Base-by-base conservation (phyloP, 768 basidiomycete genomes). In the Hysterangium stoloniferum region DNA sequence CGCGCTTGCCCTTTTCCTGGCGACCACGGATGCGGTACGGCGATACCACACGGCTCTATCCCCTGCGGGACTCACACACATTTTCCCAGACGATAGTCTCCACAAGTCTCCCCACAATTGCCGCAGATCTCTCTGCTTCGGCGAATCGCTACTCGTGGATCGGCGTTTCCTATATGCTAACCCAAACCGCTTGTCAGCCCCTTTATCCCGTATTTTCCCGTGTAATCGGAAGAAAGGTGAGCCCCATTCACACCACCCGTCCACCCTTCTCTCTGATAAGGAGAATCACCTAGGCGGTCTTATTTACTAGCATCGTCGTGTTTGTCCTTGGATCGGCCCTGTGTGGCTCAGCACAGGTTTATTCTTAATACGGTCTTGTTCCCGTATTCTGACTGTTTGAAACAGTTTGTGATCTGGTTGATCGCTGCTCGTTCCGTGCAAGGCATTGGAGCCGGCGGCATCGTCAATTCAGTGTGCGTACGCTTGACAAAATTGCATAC, bases 381-480 rank as follows among this genome's bases (percentile, higher is more conserved):
- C 52, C 54, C 41, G 33, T 52, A 54, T 57, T 48, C 24, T 54
- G 49, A 29, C 37, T 46, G 29, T 58, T 24, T 48, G 44, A 50
- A 13, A 20, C 47, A 68, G 69, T 62, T 57, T 38, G 71, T 77
- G 43, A 64, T 68, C 49, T 83, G 79, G 78, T 74, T 90, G 44
- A 85, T 89, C 52, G 65, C 78, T 22, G 76, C 81, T 46, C 75
- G 88, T 41, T 73, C 68, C 45, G 52, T 77, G 48, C 84, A 86
- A 53, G 89, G 89, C 36, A 71, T 87, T 52, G 89, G 89, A n/a
- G 89, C 83, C 13, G 89, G 89, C 31, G 89, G 89, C 7, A 89
- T 92, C 56, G 88, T 90, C 52, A 79, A 79, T 61, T 76, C 84
- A 36, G 87, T 91, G 31, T 51, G 20, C 12, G 49, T 31, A 11